phyloP scores from a whole-genome alignment of 2,329 filamentous ascomycete species.

The Phyllosticta citribraziliensis region DNA sequence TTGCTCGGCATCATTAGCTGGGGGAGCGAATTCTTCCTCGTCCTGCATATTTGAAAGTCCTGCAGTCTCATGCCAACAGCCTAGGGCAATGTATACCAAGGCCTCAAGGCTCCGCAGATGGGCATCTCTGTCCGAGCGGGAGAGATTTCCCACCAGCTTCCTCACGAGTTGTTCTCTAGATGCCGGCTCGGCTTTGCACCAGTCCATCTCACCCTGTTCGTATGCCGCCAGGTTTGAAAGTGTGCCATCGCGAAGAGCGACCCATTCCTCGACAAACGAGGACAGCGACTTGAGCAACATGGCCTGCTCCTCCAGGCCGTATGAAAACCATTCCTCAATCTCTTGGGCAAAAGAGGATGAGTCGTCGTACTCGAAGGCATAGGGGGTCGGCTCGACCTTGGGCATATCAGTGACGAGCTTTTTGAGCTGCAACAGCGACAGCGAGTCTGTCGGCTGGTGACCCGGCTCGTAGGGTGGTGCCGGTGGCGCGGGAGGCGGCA shows the following conservation, averaged over 20 bases:
- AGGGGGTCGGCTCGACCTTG: conserved; percentile 39
- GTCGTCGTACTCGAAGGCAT: conserved; percentile 63
- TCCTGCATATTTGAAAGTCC: conserved; percentile 20
- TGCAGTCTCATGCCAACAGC: conserved; percentile 42
- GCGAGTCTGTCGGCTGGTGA: conserved; percentile 30
- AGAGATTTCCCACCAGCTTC: conserved; percentile 26
- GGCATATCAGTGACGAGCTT: conserved; percentile 36
- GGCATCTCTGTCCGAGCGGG: conserved; percentile 14
- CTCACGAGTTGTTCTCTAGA: conserved; percentile 49
- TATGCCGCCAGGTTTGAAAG: conserved; percentile 33
- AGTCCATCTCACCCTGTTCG: conserved; percentile 43
- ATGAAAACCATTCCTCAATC: conserved; percentile 95
- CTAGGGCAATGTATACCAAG: conserved; percentile 37
- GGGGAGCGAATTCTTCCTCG: conserved; percentile 3
- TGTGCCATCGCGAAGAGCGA: conserved; percentile 31
- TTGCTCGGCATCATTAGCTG: conserved; percentile 9
- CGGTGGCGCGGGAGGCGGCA: conserved; percentile 33
- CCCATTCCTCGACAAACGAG: conserved; percentile 70
- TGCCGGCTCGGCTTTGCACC: conserved; percentile 55
- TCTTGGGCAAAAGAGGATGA: conserved; percentile 63
- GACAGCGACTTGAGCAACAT: conserved; percentile 66
- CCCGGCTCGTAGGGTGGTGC: conserved; percentile 20
- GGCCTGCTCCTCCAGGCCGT: conserved; percentile 75
- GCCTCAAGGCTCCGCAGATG: conserved; percentile 32
- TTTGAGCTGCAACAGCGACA: conserved; percentile 39